A percentile compares a stretch with the other conserved stretches of the same genome.
These are phyloP conservation scores for Leishmania martiniquensis DNA, from an alignment of 208 protist genomes.

Conservation along the genomic window DNA sequence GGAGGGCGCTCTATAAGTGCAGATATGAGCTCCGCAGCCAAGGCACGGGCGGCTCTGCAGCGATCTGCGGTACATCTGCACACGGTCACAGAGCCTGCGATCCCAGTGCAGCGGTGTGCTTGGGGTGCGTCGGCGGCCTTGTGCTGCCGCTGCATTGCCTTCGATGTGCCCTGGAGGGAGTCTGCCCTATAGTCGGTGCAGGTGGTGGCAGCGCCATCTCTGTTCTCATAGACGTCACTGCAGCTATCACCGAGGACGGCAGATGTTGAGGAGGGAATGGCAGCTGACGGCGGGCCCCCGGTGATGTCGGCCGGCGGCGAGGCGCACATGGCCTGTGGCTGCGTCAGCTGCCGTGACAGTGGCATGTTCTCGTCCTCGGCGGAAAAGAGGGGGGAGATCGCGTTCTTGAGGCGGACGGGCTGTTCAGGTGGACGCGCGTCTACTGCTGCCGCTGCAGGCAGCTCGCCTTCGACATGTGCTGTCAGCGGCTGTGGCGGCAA, in stretches of 20 bases:
- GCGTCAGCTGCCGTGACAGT: conserved; percentile 13
- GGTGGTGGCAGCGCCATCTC: not conserved
- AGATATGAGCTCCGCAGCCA: conserved; percentile 65
- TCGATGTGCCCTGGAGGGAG: conserved; percentile 1
- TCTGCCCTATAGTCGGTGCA: not conserved
- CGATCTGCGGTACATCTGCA: conserved; percentile 17
- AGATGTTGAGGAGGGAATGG: not conserved
- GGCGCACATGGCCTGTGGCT: conserved; percentile 6
- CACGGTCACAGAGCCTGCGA: not conserved
- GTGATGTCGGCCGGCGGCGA: not conserved
- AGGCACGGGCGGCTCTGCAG: conserved; percentile 40
- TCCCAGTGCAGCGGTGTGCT: not conserved
- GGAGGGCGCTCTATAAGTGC: conserved; percentile 48
- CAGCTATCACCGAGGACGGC: not conserved
- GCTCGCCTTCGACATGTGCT: not conserved
- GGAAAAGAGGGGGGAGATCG: not conserved
- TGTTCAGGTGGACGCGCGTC: not conserved
- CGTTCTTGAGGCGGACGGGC: not conserved
- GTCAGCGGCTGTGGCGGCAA: not conserved
- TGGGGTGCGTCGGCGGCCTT: not conserved
- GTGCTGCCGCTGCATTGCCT: conserved; percentile 5
- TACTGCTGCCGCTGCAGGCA: not conserved
- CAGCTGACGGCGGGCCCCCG: not conserved
- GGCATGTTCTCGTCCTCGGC: conserved; percentile 8
- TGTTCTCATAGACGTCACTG: not conserved